Evolutionary conservation across 306 rosid genomes (phyloP), one percentile per base, ranked within the genome.

Genomic region (Glycine tomentella): DNA sequence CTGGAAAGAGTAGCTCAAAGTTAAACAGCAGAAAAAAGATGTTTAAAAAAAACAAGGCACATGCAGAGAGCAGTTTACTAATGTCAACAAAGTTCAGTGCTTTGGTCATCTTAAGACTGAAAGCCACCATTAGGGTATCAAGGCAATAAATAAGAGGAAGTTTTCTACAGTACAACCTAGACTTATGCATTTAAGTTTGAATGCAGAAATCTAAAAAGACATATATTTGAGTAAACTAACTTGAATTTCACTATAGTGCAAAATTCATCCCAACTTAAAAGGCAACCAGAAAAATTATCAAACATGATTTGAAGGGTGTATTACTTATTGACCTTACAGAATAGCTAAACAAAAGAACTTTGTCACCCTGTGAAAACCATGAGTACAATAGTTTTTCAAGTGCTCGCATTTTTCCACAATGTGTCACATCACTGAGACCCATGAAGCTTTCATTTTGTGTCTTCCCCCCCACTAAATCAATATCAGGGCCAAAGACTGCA

Each of bases 371-470:
- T 57, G 88, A 83, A 80, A 87, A 75, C 98, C 98, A 95, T 34
- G 98, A 88, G 65, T 55, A 82, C 80, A 95, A 68, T 57, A 95
- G 84, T 61, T 91, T 92, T 76, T 92, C 98, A 78, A 95, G 86
- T 16, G 92, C 97, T 76, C 97, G 81, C 98, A 95, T 92, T 92
- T 95, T 92, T 8, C 98, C 98, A 80, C 98, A 92, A 84, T 95
- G 87, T 81, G 83, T 84, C 69, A 90, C 97, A 83, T 95, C 95
- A 74, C 98, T 95, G 70, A 95, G 90, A 85, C 94, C 91, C 95
- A 91, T 89, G 88, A 95, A 95, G 82, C 90, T 95, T 87, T 95
- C 94, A 72, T 73, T 83, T 65, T 92, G 97, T 45, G 76, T 76
- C 75, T 78, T 91, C 81, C 98, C 98, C 68, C 98, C 98, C 14